Percentiles rank a stretch among this genome's conserved stretches.
Evolutionary conservation across 2,329 filamentous ascomycete species (phyloP).

Genomic region (Chrysoporthe puriensis): DNA sequence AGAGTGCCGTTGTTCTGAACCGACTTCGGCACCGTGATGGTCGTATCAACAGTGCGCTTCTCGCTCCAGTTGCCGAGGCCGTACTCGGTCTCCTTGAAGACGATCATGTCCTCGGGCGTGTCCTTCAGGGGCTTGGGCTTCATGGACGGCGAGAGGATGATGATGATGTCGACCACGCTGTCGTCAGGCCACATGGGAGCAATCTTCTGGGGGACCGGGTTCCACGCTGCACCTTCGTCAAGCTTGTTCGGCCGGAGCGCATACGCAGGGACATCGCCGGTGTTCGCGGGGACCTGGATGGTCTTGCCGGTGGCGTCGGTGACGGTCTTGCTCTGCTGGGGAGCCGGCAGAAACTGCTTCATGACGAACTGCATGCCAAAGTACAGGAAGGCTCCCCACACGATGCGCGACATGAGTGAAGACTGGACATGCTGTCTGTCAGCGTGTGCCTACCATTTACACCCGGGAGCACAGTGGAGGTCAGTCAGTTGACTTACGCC

Average conservation of each 20-base stretch:
- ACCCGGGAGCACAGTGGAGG: background rate
- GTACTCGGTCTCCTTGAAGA: conserved; percentile 82
- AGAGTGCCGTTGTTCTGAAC: conserved; percentile 93
- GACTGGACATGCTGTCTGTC: conserved; percentile 27
- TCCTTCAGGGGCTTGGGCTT: conserved; percentile 69
- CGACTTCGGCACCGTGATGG: conserved; percentile 73
- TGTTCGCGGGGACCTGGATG: conserved; percentile 57
- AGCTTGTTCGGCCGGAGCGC: conserved; percentile 64
- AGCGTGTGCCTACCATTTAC: conserved; percentile 34
- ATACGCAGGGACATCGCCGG: conserved; percentile 65
- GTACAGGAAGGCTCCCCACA: conserved; percentile 59
- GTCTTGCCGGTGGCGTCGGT: conserved; percentile 56
- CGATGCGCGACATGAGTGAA: conserved; percentile 51
- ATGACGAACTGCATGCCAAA: conserved; percentile 63
- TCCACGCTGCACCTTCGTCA: conserved; percentile 66
- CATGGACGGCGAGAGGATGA: conserved; percentile 81
- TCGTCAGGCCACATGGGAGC: conserved; percentile 88
- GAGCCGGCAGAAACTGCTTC: conserved; percentile 55
- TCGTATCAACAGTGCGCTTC: conserved; percentile 74
- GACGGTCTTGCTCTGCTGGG: conserved; percentile 50
- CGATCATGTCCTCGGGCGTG: conserved; percentile 67
- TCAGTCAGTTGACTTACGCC: conserved; percentile 20
- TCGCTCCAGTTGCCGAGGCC: conserved; percentile 79
- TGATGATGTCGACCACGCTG: conserved; percentile 76
- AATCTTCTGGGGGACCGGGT: conserved; percentile 68